Evolutionary conservation across 352 stramenopile species (phyloP).

Genomic region (Phytophthora boehmeriae): DNA sequence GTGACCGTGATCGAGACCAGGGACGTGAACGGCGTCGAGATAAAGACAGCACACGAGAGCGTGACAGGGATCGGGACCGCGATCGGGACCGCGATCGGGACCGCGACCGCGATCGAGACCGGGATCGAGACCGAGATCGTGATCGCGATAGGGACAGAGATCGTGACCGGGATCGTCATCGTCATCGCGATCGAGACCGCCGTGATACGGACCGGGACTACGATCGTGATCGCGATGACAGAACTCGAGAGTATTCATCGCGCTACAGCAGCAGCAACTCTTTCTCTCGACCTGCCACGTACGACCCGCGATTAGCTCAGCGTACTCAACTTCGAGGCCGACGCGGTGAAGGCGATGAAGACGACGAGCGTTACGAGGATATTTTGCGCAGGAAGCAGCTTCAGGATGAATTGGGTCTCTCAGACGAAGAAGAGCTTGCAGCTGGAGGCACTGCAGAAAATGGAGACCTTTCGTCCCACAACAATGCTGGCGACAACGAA

Average conservation of each 20-base stretch:
- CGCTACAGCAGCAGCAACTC: slow-evolving; percentile 41
- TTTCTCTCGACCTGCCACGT: slow-evolving; percentile 85
- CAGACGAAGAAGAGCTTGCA: slow-evolving; percentile 50
- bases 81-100: slow-evolving; percentile 46
- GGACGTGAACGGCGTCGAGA: slow-evolving; percentile 37
- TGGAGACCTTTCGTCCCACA: slow-evolving; percentile 1
- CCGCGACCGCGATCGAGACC: slow-evolving; percentile 17
- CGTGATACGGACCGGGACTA: too few species aligned
- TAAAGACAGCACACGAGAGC: slow-evolving; percentile 21
- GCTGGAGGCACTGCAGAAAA: slow-evolving; percentile 13
- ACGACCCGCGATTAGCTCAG: slow-evolving; percentile 77
- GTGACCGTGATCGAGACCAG: slow-evolving; percentile 32
- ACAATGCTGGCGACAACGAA: slow-evolving; percentile 22
- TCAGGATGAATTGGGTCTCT: slow-evolving; percentile 81
- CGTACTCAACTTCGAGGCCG: slow-evolving; percentile 45
- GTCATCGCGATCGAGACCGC: too few species aligned
- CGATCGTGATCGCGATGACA: slow-evolving; percentile 10
- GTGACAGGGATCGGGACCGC: slow-evolving; percentile 32
- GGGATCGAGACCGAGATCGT: slow-evolving; percentile 34
- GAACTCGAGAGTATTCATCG: slow-evolving; percentile 20
- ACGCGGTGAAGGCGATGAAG: slow-evolving; percentile 52
- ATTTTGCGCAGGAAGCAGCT: slow-evolving; percentile 53
- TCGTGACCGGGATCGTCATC: too few species aligned
- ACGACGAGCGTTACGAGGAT: slow-evolving; percentile 45
- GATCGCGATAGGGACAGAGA: too few species aligned